Evolutionary conservation across 495 filamentous ascomycete species (phyloP).

Genomic region (Trichoderma asperelloides): DNA sequence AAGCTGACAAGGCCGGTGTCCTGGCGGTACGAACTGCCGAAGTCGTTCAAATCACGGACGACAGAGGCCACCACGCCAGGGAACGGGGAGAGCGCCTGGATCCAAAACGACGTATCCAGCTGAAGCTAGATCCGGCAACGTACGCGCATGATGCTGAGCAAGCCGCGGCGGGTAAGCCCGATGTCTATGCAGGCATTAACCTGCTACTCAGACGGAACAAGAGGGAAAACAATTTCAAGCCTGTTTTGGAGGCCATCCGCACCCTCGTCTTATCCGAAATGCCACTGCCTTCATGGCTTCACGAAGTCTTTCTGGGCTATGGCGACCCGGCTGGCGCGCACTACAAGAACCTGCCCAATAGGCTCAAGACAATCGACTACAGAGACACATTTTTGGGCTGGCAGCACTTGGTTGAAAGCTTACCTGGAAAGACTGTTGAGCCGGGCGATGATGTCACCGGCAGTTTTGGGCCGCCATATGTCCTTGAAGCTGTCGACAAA

Average conservation of each 20-base stretch:
- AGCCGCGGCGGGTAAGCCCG: conserved; percentile 52
- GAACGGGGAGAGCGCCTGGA: conserved; percentile 41
- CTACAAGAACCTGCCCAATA: conserved; percentile 74
- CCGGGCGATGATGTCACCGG: conserved; percentile 57
- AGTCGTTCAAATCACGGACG: conserved; percentile 80
- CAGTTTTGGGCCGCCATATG: conserved; percentile 80
- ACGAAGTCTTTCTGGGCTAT: conserved; percentile 94
- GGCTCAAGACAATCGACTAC: conserved; percentile 71
- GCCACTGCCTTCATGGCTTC: conserved; percentile 81
- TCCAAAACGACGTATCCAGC: conserved; percentile 47
- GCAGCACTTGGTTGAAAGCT: conserved; percentile 83
- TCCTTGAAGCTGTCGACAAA: conserved; percentile 56
- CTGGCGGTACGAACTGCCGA: conserved; percentile 72
- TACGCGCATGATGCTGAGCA: conserved; percentile 72
- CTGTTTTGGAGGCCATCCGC: conserved; percentile 83
- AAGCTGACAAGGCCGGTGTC: conserved; percentile 50
- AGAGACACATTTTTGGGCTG: conserved; percentile 92
- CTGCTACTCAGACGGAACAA: conserved; percentile 75
- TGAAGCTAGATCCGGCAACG: conserved; percentile 70
- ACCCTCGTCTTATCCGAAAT: conserved; percentile 79
- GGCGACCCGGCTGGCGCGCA: conserved; percentile 83
- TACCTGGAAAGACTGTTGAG: conserved; percentile 76
- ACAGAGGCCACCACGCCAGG: conserved; percentile 69
- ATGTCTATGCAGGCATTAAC: conserved; percentile 82
- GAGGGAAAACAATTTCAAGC: conserved; percentile 95